Conservation (phyloP, 2,329 filamentous ascomycete genomes). For the Ceratocystis cacaofunesta region DNA sequence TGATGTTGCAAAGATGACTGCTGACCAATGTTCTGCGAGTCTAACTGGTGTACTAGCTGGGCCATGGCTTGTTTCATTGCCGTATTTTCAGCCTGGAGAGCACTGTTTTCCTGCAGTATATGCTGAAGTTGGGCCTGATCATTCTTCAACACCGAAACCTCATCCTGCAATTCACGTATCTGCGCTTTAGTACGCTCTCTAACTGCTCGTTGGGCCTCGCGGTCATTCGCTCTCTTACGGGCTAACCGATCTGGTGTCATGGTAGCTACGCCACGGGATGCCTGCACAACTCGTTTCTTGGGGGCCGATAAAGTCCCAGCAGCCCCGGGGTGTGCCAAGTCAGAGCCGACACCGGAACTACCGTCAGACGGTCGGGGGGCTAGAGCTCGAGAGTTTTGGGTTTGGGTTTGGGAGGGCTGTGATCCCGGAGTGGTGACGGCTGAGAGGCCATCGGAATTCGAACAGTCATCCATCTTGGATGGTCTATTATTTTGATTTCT, state of each 20-base stretch:
- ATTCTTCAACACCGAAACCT: constrained; percentile 15
- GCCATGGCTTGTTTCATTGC: constrained; percentile 45
- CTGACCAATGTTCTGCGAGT: constrained; percentile 8
- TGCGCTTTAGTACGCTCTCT: constrained; percentile 67
- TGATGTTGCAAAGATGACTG: background rate
- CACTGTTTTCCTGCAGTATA: constrained; percentile 60
- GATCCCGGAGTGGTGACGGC: background rate
- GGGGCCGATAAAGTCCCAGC: constrained; percentile 10
- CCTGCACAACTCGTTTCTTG: constrained; percentile 9
- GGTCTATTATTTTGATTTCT: background rate
- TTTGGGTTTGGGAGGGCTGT: background rate
- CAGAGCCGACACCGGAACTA: background rate
- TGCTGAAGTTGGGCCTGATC: constrained; percentile 51
- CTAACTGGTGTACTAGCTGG: constrained; percentile 13
- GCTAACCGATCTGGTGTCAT: constrained; percentile 60
- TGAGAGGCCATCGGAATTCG: background rate
- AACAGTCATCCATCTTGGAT: constrained; percentile 10
- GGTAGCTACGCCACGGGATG: constrained; percentile 34
- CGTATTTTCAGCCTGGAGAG: constrained; percentile 62
- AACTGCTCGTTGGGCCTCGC: constrained; percentile 74
- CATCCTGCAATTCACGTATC: constrained; percentile 47
- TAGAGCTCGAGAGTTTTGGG: constrained; percentile 9
- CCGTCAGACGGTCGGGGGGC: constrained; percentile 13
- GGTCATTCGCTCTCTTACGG: constrained; percentile 49
- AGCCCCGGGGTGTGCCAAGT: constrained; percentile 10